phyloP scores from a whole-genome alignment of 148 eudicot genomes.

The Vaccinium myrtillus region DNA sequence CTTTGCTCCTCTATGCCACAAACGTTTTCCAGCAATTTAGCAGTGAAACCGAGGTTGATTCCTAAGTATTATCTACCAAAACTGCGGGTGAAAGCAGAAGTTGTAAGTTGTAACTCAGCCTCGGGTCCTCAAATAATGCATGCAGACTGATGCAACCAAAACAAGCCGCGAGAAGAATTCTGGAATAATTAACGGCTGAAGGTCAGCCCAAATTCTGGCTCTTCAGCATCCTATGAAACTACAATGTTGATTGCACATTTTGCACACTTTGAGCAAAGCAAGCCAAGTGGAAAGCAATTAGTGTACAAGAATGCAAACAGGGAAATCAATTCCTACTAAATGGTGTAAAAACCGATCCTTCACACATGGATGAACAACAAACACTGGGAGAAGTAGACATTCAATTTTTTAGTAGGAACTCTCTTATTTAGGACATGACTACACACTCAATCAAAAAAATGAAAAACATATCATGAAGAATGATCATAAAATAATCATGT shows the following conservation, averaged over 20 bases:
- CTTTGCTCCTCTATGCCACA: not conserved
- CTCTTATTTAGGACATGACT: not conserved
- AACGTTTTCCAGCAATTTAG: not conserved
- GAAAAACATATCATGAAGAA: not conserved
- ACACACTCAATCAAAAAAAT: not conserved
- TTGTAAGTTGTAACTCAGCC: not conserved
- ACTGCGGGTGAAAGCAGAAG: not conserved
- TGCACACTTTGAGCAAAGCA: not conserved
- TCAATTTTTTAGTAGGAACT: not conserved
- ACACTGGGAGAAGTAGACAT: not conserved
- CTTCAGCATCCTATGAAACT: not conserved
- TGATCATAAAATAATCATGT: not conserved
- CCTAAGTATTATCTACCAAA: not conserved
- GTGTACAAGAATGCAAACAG: not conserved
- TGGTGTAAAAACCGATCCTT: not conserved
- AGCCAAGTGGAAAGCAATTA: not conserved
- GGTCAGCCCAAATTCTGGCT: not conserved
- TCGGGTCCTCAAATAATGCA: not conserved
- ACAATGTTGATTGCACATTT: not conserved
- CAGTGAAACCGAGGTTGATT: conserved; percentile 3
- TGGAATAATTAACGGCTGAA: not conserved
- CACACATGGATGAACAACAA: not conserved
- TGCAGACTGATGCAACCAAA: not conserved
- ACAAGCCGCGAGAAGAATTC: not conserved
- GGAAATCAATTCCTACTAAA: conserved; percentile 6